Percentiles rank a stretch among this genome's conserved stretches.
These are phyloP conservation scores for Pythium biforme DNA, from an alignment of 352 stramenopile genomes.

Conservation along the genomic window DNA sequence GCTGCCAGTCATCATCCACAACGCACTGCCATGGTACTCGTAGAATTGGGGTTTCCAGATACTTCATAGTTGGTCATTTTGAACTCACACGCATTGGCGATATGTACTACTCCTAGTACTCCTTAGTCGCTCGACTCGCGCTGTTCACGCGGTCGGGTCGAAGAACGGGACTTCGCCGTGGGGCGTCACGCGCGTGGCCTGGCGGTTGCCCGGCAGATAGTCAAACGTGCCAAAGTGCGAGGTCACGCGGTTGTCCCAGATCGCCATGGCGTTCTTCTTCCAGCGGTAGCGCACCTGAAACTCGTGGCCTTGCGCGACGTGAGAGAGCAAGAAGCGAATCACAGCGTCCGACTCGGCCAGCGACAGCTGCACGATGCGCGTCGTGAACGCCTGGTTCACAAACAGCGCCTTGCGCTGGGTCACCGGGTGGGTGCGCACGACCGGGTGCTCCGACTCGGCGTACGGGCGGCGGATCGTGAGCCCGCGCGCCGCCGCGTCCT, in stretches of 20 bases:
- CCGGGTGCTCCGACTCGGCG: conserved; percentile 40
- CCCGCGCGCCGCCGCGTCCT: conserved; percentile 21
- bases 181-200: conserved; percentile 34
- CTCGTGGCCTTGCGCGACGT: conserved; percentile 33
- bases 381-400: conserved; percentile 41
- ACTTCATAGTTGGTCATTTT: too few relatives aligned
- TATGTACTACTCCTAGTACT: too few relatives aligned
- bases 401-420: conserved; percentile 37
- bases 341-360: conserved; percentile 34
- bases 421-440: conserved; percentile 42
- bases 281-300: conserved; percentile 39
- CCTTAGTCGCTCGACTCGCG: not conserved
- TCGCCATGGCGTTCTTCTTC: conserved; percentile 31
- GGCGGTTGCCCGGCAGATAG: conserved; percentile 38
- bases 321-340: conserved; percentile 25
- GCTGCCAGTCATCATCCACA: too few relatives aligned
- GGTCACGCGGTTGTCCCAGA: conserved; percentile 39
- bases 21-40: too few relatives aligned
- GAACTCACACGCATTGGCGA: too few relatives aligned
- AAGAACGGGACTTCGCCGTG: conserved; percentile 37
- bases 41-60: too few relatives aligned
- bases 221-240: conserved; percentile 39
- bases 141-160: not conserved
- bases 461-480: conserved; percentile 31
- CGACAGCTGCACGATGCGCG: conserved; percentile 36